Evolutionary conservation across 495 filamentous ascomycete species (phyloP).

Genomic region (Pyronema domesticum): DNA sequence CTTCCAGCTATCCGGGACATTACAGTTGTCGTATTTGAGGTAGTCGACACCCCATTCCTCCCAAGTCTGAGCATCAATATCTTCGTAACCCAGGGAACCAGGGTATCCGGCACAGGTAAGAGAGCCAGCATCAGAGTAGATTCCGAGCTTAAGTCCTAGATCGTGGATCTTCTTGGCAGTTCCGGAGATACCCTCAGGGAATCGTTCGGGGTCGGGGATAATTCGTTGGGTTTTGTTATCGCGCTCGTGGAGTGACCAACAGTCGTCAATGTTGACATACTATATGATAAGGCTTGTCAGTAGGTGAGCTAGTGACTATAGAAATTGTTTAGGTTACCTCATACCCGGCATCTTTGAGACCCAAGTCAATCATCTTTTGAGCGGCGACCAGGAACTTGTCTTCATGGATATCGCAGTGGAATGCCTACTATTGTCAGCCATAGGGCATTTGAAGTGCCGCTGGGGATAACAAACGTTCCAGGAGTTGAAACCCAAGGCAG

Average conservation of each 20-base stretch:
- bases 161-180: slow-evolving; percentile 40
- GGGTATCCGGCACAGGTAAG: slow-evolving; percentile 47
- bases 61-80: slow-evolving; percentile 42
- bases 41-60: slow-evolving; percentile 51
- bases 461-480: slow-evolving; percentile 30
- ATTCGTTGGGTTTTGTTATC: slow-evolving; percentile 33
- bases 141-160: slow-evolving; percentile 45
- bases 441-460: no score
- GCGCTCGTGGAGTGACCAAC: slow-evolving; percentile 38
- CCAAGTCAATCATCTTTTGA: slow-evolving; percentile 32
- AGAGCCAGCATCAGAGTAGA: slow-evolving; percentile 45
- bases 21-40: slow-evolving; percentile 58
- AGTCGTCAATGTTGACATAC: slow-evolving; percentile 37
- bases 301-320: not conserved
- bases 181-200: slow-evolving; percentile 44
- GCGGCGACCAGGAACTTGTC: slow-evolving; percentile 36
- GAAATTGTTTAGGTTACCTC: slow-evolving; percentile 1
- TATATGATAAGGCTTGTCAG: not conserved
- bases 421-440: slow-evolving; percentile 27
- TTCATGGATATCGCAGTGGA: slow-evolving; percentile 38
- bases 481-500: slow-evolving; percentile 38
- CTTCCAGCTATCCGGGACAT: slow-evolving; percentile 11
- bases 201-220: slow-evolving; percentile 38
- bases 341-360: slow-evolving; percentile 47
- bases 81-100: slow-evolving; percentile 43